Evolutionary conservation across 257 asterid genomes (phyloP).

Genomic region (Jacaranda mimosifolia): DNA sequence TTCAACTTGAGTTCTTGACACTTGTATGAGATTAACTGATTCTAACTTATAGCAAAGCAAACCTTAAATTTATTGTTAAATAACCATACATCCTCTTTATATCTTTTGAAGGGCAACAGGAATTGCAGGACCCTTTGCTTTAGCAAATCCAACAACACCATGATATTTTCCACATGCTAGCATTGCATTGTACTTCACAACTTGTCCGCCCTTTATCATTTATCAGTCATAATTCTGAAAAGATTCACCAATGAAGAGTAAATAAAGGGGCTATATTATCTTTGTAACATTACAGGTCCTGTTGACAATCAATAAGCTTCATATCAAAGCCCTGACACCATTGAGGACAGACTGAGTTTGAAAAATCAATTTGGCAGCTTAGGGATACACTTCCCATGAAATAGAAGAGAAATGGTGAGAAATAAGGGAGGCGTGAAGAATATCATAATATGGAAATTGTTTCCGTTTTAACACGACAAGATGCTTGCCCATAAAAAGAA

Average conservation of each 20-base stretch:
- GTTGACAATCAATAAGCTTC: conserved; percentile 85
- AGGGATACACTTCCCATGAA: background rate
- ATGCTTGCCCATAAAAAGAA: too few relatives aligned
- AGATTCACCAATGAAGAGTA: conserved; percentile 21
- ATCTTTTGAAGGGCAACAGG: conserved; percentile 94
- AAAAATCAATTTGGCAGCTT: background rate
- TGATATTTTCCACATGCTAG: conserved; percentile 96
- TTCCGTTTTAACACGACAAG: too few relatives aligned
- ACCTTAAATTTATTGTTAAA: background rate
- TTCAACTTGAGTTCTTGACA: conserved; percentile 1
- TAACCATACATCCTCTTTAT: background rate
- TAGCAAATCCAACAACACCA: conserved; percentile 97
- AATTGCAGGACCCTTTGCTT: conserved; percentile 87
- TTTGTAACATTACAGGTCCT: conserved; percentile 89
- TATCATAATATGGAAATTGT: conserved; percentile 13
- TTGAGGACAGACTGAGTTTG: conserved; percentile 33
- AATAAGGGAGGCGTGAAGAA: background rate
- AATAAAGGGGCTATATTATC: conserved; percentile 54
- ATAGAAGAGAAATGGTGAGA: background rate
- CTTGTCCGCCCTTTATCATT: conserved; percentile 81
- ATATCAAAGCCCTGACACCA: conserved; percentile 89
- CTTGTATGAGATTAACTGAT: conserved; percentile 1
- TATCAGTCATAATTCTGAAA: conserved; percentile 35
- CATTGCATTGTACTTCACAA: conserved; percentile 80
- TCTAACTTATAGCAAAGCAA: background rate